Evolutionary conservation across 345 rosid genomes (phyloP).

Genomic region (Clarkia xantiana): DNA sequence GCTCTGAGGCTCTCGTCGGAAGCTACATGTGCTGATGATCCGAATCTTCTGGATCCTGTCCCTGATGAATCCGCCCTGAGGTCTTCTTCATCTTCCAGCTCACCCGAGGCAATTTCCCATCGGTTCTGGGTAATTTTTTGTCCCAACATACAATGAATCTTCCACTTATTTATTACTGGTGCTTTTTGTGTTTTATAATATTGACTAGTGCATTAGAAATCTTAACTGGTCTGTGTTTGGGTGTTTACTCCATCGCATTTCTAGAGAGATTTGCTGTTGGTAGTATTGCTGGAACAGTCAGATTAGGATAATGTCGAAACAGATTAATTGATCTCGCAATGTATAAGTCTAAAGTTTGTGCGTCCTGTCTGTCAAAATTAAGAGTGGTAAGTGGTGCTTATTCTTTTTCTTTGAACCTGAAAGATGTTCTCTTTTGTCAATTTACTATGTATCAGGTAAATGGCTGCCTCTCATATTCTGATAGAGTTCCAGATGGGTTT

Average conservation of each 20-base stretch:
- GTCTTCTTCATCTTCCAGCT: slow-evolving; percentile 27
- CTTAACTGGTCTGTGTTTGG: too few relatives aligned
- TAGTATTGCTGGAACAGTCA: slow-evolving; percentile 1
- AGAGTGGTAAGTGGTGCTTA: not conserved
- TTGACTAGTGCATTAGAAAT: too few relatives aligned
- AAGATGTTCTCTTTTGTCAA: slow-evolving; percentile 9
- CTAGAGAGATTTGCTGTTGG: too few relatives aligned
- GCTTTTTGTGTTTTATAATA: too few relatives aligned
- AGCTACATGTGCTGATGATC: slow-evolving; percentile 91
- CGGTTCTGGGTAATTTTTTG: slow-evolving; percentile 73
- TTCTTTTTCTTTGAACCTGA: not conserved
- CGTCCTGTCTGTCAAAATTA: too few relatives aligned
- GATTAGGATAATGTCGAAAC: not conserved
- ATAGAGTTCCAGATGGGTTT: slow-evolving; percentile 95
- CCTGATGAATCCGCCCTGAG: slow-evolving; percentile 58
- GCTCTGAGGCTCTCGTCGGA: slow-evolving; percentile 86
- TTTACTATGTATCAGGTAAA: slow-evolving; percentile 51
- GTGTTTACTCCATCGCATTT: too few relatives aligned
- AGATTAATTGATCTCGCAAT: not conserved
- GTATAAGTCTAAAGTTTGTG: not conserved
- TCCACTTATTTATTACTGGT: too few relatives aligned
- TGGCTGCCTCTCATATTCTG: slow-evolving; percentile 87
- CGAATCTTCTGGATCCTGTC: slow-evolving; percentile 79
- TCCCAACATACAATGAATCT: not conserved
- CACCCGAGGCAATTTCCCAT: slow-evolving; percentile 66